Evolutionary conservation across 768 basidiomycete genomes (phyloP).

Genomic region (Boletus reticulatus): DNA sequence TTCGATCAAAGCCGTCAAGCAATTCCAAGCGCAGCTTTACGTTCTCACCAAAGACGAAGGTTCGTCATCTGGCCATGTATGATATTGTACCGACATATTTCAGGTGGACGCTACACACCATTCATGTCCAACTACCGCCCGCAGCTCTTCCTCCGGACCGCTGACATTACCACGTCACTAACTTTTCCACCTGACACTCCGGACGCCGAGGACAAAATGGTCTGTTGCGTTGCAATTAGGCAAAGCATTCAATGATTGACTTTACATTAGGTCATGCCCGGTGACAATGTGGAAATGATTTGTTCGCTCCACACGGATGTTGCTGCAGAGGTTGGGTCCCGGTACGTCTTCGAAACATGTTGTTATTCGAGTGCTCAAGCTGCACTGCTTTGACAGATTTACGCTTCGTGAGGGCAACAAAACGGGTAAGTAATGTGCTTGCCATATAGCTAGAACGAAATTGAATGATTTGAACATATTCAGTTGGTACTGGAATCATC

Average conservation of each 20-base stretch:
- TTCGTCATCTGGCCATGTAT: slow-evolving; percentile 52
- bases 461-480: slow-evolving; percentile 19
- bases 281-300: slow-evolving; percentile 94
- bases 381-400: slow-evolving; percentile 43
- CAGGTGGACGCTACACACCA: slow-evolving; percentile 79
- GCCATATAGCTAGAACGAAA: not conserved
- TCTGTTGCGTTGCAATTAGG: slow-evolving; percentile 25
- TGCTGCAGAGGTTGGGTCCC: slow-evolving; percentile 83
- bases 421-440: slow-evolving; percentile 57
- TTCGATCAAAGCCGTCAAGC: slow-evolving; percentile 90
- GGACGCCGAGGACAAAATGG: slow-evolving; percentile 87
- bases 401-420: slow-evolving; percentile 94
- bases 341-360: slow-evolving; percentile 38
- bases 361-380: not conserved
- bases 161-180: slow-evolving; percentile 84
- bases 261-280: slow-evolving; percentile 79
- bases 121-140: slow-evolving; percentile 95
- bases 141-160: slow-evolving; percentile 93
- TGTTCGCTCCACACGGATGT: slow-evolving; percentile 82
- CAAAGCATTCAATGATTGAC: not conserved
- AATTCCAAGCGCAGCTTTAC: slow-evolving; percentile 93
- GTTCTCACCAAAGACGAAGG: slow-evolving; percentile 37
- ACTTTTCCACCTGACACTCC: slow-evolving; percentile 85
- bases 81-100: slow-evolving; percentile 15
- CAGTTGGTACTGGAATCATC: slow-evolving; percentile 93